Evolutionary conservation across 441 rosid species (phyloP), one percentile per base, ranked within the genome.

Genomic region (Arabidopsis lyrata): DNA sequence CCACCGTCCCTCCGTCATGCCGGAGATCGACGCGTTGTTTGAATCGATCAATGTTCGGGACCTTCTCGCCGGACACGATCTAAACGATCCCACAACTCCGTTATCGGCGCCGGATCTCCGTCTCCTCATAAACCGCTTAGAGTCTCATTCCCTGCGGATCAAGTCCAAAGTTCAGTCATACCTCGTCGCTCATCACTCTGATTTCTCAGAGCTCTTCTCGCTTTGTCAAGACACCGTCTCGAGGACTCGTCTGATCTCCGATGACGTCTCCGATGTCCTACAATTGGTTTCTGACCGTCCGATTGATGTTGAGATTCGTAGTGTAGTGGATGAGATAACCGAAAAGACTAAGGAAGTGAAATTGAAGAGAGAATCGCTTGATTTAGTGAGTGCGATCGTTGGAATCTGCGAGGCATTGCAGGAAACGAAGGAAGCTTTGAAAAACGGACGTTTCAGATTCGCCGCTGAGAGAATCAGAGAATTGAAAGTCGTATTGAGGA

Each of bases 41-140:
- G 91, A 91, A 70, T 50, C 90, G 1, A 83, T 95, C 78, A 88
- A 88, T 83, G 85, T 92, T 66, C 85, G 88, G 5, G 96, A 92
- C 61, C 99, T 93, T 41, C 98, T 93, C 70, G 75, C 98, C 41
- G 83, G 91, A 61, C 81, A 85, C 70, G 96, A 95, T 84, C 89
- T 90, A 38, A 73, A 84, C 48, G 98, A 95, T 74, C 88, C 92
- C 0, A 79, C 88, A 18, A 82, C 94, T 9, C 98, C 96, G 0
- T 89, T 95, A 58, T 85, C 99, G 18, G 93, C 98, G 31, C 98
- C 98, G 14, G 99, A 95, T 85, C 99, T 95, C 76, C 98, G 95
- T 72, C 98, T 95, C 81, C 89, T 95, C 44, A 86, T 86, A 73
- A 73, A 79, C 58, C 86, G 88, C 36, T 90, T 95, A 53, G 98